Conservation (phyloP, 2,329 filamentous ascomycete genomes). For the Arthrobotrys pseudoclavata region DNA sequence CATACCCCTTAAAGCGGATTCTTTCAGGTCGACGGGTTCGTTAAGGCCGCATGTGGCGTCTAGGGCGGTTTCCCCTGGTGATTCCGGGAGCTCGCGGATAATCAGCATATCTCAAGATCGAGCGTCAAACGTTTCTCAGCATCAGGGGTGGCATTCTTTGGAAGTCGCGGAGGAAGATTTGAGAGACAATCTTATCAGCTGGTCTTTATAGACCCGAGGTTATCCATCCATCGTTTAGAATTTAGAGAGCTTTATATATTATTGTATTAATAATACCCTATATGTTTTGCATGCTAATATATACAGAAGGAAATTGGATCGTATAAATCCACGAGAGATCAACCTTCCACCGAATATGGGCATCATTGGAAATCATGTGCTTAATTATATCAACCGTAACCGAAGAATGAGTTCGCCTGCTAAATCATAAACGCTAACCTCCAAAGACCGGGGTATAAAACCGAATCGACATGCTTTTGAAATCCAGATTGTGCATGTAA, state of each 20-base stretch:
- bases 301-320: not conserved
- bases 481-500: too few species aligned
- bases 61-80: conserved; percentile 4
- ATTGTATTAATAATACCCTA: not conserved
- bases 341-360: not conserved
- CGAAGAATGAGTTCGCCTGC: conserved; percentile 6
- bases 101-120: conserved; percentile 25
- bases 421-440: conserved; percentile 15
- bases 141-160: conserved; percentile 43
- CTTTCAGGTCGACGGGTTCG: not conserved
- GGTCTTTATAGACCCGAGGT: conserved; percentile 25
- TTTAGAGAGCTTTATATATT: not conserved
- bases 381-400: not conserved
- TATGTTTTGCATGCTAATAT: not conserved
- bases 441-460: not conserved
- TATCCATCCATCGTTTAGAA: not conserved
- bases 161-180: conserved; percentile 53
- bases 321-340: not conserved
- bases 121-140: conserved; percentile 5
- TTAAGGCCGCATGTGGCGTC: not conserved
- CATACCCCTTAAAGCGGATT: conserved; percentile 3
- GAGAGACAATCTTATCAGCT: conserved; percentile 52
- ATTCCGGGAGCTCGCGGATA: conserved; percentile 4
- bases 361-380: not conserved
- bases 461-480: not conserved